These are phyloP conservation scores for Gracilaria domingensis DNA, from an alignment of 23 red algal species.

Conservation along the genomic window DNA sequence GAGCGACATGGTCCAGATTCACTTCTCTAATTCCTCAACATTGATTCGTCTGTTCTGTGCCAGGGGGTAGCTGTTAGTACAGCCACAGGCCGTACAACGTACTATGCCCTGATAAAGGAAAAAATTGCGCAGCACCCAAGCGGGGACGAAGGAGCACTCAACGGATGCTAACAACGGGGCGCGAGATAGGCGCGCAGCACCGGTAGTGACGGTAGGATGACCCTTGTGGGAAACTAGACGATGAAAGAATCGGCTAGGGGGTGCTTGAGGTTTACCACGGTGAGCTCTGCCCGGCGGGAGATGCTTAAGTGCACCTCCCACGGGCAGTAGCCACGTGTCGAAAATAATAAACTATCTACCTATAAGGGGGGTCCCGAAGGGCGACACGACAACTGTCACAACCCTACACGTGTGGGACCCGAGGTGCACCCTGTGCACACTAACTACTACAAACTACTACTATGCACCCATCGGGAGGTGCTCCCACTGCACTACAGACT, in stretches of 20 bases:
- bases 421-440: too few relatives aligned
- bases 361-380: background rate
- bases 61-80: too few relatives aligned
- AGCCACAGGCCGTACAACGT: too few relatives aligned
- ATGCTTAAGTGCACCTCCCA: background rate
- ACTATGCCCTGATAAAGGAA: background rate
- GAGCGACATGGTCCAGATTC: too few relatives aligned
- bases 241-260: constrained; percentile 6
- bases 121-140: background rate
- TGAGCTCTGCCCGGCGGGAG: background rate
- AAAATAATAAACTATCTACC: background rate
- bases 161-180: constrained; percentile 18
- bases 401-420: too few relatives aligned
- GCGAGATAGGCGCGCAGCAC: background rate
- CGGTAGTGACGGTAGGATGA: background rate
- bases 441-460: too few relatives aligned
- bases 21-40: too few relatives aligned
- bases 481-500: too few relatives aligned
- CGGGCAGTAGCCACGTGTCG: background rate
- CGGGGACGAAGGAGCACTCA: background rate
- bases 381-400: too few relatives aligned
- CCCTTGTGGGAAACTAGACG: background rate
- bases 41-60: too few relatives aligned
- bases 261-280: background rate
- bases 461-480: too few relatives aligned